Conservation (phyloP, 768 basidiomycete species). For the Gymnopilus dilepis region DNA sequence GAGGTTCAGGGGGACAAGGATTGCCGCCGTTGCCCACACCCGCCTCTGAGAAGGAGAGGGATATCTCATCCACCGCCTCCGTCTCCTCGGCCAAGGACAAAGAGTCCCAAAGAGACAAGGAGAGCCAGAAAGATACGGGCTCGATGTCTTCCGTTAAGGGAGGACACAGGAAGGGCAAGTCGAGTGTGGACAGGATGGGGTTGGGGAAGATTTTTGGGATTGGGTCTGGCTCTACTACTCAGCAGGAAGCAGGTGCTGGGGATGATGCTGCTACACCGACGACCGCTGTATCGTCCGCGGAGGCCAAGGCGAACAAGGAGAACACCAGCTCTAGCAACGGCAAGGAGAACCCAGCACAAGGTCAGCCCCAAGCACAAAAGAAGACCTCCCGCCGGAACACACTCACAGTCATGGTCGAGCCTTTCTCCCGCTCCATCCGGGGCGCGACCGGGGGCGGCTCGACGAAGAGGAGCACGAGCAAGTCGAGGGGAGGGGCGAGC, state of each 20-base stretch:
- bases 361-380: conserved; percentile 27
- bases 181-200: conserved; percentile 79
- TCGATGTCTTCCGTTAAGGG: neutral
- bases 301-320: too few species aligned
- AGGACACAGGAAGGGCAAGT: conserved; percentile 67
- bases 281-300: conserved; percentile 25
- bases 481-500: neutral
- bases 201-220: conserved; percentile 76
- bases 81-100: conserved; percentile 37
- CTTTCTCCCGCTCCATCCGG: conserved; percentile 63
- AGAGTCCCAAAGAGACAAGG: neutral
- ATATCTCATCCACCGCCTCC: conserved; percentile 36
- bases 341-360: neutral
- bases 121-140: neutral
- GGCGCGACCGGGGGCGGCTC: conserved; percentile 33
- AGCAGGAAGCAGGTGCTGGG: neutral
- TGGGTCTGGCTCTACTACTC: neutral
- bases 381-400: conserved; percentile 78
- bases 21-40: too few species aligned
- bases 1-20: neutral
- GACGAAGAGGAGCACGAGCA: neutral
- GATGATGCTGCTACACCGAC: conserved; percentile 34
- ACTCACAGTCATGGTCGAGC: conserved; percentile 86
- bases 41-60: conserved; percentile 25
- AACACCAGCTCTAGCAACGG: neutral